phyloP scores from a whole-genome alignment of 805 yeast genomes.

The Yamadazyma takamatsuzukensis region DNA sequence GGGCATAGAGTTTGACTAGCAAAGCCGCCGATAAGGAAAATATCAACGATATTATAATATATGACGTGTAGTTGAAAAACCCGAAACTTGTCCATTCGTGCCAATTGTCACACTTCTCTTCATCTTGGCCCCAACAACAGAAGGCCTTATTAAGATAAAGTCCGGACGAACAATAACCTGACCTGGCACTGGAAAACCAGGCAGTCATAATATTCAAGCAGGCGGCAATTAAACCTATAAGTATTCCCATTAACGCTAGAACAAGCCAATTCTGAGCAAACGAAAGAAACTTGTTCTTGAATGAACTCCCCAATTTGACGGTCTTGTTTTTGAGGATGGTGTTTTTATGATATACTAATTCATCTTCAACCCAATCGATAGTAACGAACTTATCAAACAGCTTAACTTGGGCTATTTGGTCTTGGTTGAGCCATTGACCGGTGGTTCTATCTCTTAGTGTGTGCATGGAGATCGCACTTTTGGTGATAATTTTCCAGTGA shows the following conservation, averaged over 20 bases:
- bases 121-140: conserved; percentile 73
- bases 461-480: not conserved
- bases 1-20: conserved; percentile 70
- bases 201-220: conserved; percentile 77
- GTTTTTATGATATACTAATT: conserved; percentile 43
- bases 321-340: conserved; percentile 19
- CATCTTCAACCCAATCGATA: conserved; percentile 69
- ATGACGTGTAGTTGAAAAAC: conserved; percentile 51
- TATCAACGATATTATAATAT: conserved; percentile 52
- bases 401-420: conserved; percentile 34
- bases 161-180: conserved; percentile 71
- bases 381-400: conserved; percentile 61
- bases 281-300: conserved; percentile 24
- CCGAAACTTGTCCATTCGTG: conserved; percentile 51
- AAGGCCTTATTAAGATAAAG: conserved; percentile 70
- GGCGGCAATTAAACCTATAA: conserved; percentile 83
- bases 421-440: conserved; percentile 39
- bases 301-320: conserved; percentile 10
- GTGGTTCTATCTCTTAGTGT: conserved; percentile 22
- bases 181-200: conserved; percentile 73
- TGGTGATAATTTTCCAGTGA: not conserved
- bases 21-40: conserved; percentile 66
- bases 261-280: conserved; percentile 66
- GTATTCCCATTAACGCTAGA: conserved; percentile 67
- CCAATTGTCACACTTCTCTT: conserved; percentile 62